Conservation (phyloP, 352 stramenopile species). For the Phytophthora hibernalis region DNA sequence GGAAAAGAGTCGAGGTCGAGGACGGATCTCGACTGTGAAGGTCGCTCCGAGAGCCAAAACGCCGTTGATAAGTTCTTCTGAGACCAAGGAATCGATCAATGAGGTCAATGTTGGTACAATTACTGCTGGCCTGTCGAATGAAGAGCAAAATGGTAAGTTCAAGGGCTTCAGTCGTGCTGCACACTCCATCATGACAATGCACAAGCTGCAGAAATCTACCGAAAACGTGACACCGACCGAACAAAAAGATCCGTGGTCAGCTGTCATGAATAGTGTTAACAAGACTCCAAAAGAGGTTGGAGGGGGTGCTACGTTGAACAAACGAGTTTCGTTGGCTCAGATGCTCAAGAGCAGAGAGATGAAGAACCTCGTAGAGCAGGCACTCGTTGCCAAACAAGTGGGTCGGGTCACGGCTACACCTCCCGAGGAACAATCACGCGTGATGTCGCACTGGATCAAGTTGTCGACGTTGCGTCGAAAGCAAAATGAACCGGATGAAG, state of each 20-base stretch:
- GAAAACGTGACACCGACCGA: neutral
- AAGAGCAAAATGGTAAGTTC: neutral
- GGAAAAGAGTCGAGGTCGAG: conserved; percentile 13
- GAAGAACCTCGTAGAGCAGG: conserved; percentile 68
- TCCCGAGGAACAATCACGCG: conserved; percentile 50
- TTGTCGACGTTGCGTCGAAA: conserved; percentile 47
- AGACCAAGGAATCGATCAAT: neutral
- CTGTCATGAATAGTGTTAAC: conserved; percentile 38
- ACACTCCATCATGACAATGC: conserved; percentile 44
- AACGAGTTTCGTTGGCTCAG: conserved; percentile 49
- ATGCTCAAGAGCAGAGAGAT: conserved; percentile 65
- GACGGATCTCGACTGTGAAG: conserved; percentile 18
- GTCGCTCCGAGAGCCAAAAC: conserved; percentile 18
- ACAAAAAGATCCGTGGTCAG: conserved; percentile 38
- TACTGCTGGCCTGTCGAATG: neutral
- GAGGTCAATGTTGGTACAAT: conserved; percentile 1
- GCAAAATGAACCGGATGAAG: conserved; percentile 25
- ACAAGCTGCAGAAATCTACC: conserved; percentile 16
- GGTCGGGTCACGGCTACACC: neutral
- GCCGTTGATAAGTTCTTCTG: conserved; percentile 4
- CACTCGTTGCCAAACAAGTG: conserved; percentile 38
- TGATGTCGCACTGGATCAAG: conserved; percentile 74
- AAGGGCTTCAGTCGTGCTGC: conserved; percentile 42
- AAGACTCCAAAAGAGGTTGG: conserved; percentile 14
- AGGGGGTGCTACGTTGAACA: conserved; percentile 12